A percentile compares a stretch with the other conserved stretches of the same genome.
Conservation (phyloP, 139 green algal genomes). For the Tetratostichococcus sp. region DNA sequence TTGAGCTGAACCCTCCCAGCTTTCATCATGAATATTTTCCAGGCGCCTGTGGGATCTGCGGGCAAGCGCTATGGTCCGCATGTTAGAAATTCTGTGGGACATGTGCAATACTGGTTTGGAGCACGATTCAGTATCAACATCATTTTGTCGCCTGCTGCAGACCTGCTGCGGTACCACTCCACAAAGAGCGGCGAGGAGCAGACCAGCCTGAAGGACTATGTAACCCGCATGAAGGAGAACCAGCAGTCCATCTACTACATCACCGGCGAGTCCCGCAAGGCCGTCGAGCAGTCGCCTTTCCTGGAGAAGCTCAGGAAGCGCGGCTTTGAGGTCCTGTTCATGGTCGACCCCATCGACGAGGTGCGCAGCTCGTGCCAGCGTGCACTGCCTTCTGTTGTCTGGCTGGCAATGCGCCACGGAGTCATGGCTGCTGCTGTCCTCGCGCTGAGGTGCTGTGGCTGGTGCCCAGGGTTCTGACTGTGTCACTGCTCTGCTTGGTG, state of each 20-base stretch:
- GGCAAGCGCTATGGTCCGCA: too few relatives aligned
- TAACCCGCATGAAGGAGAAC: slow-evolving; percentile 98
- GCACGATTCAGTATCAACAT: too few relatives aligned
- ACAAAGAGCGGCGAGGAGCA: slow-evolving; percentile 96
- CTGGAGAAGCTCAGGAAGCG: slow-evolving; percentile 63
- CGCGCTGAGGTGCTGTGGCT: too few relatives aligned
- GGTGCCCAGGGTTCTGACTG: slow-evolving; percentile 23
- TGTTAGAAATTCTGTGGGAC: too few relatives aligned
- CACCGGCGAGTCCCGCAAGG: slow-evolving; percentile 93
- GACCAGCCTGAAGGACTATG: slow-evolving; percentile 98
- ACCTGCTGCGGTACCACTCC: slow-evolving; percentile 88
- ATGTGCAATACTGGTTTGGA: too few relatives aligned
- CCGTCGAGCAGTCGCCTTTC: slow-evolving; percentile 79
- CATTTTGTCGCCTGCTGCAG: slow-evolving; percentile 29
- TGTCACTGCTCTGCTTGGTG: slow-evolving; percentile 53
- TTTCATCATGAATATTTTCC: too few relatives aligned
- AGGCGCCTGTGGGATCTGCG: too few relatives aligned
- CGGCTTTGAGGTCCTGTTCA: slow-evolving; percentile 83
- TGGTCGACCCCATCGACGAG: slow-evolving; percentile 99
- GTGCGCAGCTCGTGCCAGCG: too few relatives aligned
- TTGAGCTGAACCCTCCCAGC: too few relatives aligned
- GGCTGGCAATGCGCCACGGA: too few relatives aligned
- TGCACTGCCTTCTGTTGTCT: too few relatives aligned
- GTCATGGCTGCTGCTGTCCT: too few relatives aligned
- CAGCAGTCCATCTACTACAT: slow-evolving; percentile 99